phyloP scores from a whole-genome alignment of 129 eudicot genomes.

The Lonicera japonica region DNA sequence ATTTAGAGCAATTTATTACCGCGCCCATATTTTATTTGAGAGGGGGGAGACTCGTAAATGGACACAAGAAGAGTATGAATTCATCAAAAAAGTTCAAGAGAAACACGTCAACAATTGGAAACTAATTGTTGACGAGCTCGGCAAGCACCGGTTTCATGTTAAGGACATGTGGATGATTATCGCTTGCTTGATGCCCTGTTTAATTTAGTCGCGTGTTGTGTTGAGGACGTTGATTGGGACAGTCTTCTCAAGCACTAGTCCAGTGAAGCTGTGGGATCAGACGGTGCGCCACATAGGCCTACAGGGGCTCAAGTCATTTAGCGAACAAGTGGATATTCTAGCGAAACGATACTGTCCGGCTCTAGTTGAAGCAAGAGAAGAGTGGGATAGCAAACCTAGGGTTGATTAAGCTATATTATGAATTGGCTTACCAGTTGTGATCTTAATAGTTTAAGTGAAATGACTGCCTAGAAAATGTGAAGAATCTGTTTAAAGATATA shows the following conservation, averaged over 20 bases:
- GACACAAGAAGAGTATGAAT: constrained; percentile 52
- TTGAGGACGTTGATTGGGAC: constrained; percentile 86
- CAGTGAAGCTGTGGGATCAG: constrained; percentile 61
- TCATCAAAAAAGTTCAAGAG: constrained; percentile 12
- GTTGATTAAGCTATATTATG: constrained; percentile 10
- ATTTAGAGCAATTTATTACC: constrained; percentile 25
- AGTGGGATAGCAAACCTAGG: constrained; percentile 48
- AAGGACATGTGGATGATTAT: constrained; percentile 60
- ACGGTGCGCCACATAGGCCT: constrained; percentile 59
- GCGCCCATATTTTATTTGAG: constrained; percentile 50
- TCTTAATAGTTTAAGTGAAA: not conserved
- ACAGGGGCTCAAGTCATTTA: constrained; percentile 40
- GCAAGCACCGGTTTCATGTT: constrained; percentile 46
- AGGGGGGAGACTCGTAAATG: constrained; percentile 36
- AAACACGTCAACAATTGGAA: constrained; percentile 50
- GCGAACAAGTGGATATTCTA: constrained; percentile 59
- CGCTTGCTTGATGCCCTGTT: constrained; percentile 44
- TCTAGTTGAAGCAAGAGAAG: constrained; percentile 43
- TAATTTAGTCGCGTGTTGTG: constrained; percentile 52
- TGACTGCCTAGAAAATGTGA: not conserved
- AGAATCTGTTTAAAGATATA: too few species aligned
- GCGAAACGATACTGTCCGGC: constrained; percentile 50
- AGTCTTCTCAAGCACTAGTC: constrained; percentile 46
- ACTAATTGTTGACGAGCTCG: constrained; percentile 40
- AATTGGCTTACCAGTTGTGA: not conserved